A percentile compares a stretch with the other conserved stretches of the same genome.
Evolutionary conservation across 169 alveolate species (phyloP).

Genomic region (Theileria parva): DNA sequence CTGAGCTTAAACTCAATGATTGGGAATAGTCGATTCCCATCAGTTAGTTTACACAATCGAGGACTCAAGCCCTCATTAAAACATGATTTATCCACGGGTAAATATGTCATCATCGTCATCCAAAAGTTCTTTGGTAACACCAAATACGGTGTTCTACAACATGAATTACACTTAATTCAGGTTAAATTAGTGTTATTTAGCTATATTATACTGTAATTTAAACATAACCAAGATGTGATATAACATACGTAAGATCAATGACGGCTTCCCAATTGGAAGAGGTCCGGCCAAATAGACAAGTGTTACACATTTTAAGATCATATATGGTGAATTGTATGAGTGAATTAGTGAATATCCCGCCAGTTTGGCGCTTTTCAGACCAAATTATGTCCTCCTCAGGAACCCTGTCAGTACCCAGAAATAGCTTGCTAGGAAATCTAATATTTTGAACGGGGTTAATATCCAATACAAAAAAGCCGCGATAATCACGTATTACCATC

Average conservation of each 20-base stretch:
- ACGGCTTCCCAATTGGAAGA: constrained; percentile 74
- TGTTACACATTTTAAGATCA: constrained; percentile 68
- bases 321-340: constrained; percentile 69
- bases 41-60: constrained; percentile 50
- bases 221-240: background rate
- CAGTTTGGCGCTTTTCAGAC: constrained; percentile 75
- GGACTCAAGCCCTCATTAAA: constrained; percentile 33
- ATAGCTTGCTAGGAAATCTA: background rate
- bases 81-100: constrained; percentile 72
- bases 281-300: constrained; percentile 69
- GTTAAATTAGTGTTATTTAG: constrained; percentile 3
- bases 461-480: constrained; percentile 46
- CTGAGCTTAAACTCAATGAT: constrained; percentile 57
- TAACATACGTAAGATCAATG: constrained; percentile 53
- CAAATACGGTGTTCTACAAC: constrained; percentile 64
- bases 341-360: constrained; percentile 75
- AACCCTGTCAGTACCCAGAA: constrained; percentile 19
- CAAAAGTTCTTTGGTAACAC: constrained; percentile 76
- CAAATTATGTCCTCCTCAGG: constrained; percentile 46
- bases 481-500: constrained; percentile 6
- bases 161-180: background rate
- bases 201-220: background rate
- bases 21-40: constrained; percentile 41
- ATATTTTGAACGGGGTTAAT: constrained; percentile 12
- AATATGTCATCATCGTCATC: constrained; percentile 74